Evolutionary conservation across 352 stramenopile genomes (phyloP).

Genomic region (Elongisporangium anandrum): DNA sequence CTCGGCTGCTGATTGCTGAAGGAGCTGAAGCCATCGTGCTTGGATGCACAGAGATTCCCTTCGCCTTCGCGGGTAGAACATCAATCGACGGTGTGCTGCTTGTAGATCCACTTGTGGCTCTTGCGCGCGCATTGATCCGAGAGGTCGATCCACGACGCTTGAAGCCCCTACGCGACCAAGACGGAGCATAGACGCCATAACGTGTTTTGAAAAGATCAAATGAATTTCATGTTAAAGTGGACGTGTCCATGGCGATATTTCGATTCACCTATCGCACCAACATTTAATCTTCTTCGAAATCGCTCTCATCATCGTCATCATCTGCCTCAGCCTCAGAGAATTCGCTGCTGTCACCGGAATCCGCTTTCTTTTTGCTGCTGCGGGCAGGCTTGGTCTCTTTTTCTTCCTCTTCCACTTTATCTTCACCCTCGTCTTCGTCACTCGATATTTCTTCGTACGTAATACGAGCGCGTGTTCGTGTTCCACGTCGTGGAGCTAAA

Average conservation of each 20-base stretch:
- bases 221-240: too few species aligned
- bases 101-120: conserved; percentile 37
- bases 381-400: conserved; percentile 6
- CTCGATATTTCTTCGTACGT: conserved; percentile 53
- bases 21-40: conserved; percentile 39
- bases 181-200: background rate
- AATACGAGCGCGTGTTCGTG: conserved; percentile 35
- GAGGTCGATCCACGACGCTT: conserved; percentile 35
- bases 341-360: conserved; percentile 42
- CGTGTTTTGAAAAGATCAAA: background rate
- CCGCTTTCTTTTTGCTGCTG: conserved; percentile 13
- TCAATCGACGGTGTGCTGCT: conserved; percentile 30
- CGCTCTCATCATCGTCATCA: conserved; percentile 54
- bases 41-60: conserved; percentile 51
- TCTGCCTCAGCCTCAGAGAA: conserved; percentile 44
- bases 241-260: background rate
- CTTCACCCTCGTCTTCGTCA: conserved; percentile 38
- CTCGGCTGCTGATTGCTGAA: conserved; percentile 19
- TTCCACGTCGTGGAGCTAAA: conserved; percentile 27
- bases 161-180: conserved; percentile 19
- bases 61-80: conserved; percentile 25
- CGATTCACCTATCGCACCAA: background rate
- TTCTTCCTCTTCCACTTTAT: conserved; percentile 24
- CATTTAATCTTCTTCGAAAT: conserved; percentile 30
- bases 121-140: conserved; percentile 44